phyloP scores from a whole-genome alignment of 306 rosid species.

The Vigna trinervia region DNA sequence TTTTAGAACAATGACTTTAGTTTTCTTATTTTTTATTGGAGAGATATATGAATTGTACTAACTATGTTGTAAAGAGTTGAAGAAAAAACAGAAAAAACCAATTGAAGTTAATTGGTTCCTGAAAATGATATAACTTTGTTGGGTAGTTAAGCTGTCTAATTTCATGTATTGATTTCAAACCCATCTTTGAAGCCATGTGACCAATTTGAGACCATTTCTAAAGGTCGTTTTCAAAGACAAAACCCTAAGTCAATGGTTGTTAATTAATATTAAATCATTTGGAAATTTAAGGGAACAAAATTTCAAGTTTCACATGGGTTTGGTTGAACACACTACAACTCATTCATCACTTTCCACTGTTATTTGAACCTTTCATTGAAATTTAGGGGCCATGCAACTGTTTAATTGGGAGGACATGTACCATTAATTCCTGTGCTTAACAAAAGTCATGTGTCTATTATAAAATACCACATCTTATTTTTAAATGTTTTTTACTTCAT shows the following conservation, averaged over 20 bases:
- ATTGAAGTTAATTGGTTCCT: constrained; percentile 29
- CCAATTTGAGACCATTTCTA: constrained; percentile 2
- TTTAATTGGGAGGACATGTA: constrained; percentile 33
- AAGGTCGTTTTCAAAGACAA: constrained; percentile 43
- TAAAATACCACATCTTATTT: neutral
- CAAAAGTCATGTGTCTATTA: neutral
- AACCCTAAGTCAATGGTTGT: constrained; percentile 50
- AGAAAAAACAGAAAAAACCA: neutral
- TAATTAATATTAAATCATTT: constrained; percentile 33
- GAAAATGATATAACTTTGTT: constrained; percentile 32
- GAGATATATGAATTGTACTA: too few relatives aligned
- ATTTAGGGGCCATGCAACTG: constrained; percentile 14
- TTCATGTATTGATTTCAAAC: constrained; percentile 33
- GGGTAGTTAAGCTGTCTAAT: constrained; percentile 44
- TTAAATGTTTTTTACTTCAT: neutral
- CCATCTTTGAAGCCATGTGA: constrained; percentile 30
- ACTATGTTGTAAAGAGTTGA: neutral
- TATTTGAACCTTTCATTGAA: constrained; percentile 39
- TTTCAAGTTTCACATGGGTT: constrained; percentile 43
- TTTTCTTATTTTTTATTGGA: too few relatives aligned
- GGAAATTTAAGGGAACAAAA: constrained; percentile 36
- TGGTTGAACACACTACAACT: constrained; percentile 14
- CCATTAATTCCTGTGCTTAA: constrained; percentile 13
- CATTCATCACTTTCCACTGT: constrained; percentile 23
- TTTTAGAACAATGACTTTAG: too few relatives aligned